Evolutionary conservation across 345 rosid species (phyloP).

Genomic region (Abelmoschus esculentus): DNA sequence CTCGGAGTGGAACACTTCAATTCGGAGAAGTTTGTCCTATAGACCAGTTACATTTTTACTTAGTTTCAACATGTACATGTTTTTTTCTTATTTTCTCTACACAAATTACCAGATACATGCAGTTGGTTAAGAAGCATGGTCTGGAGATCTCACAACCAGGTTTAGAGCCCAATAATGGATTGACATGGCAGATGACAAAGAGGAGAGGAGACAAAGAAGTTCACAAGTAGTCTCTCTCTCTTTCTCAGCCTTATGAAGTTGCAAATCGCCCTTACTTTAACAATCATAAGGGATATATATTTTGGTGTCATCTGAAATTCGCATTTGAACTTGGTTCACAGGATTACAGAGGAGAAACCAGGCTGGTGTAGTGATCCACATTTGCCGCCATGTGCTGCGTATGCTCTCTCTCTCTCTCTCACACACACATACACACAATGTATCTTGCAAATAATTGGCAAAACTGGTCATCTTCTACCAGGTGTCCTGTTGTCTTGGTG

Average conservation of each 20-base stretch:
- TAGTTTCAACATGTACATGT: slow-evolving; percentile 2
- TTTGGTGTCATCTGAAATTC: not conserved
- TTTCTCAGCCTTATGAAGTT: not conserved
- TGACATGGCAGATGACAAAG: slow-evolving; percentile 98
- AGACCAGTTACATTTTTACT: slow-evolving; percentile 7
- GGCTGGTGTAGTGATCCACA: slow-evolving; percentile 86
- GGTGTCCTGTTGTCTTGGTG: not conserved
- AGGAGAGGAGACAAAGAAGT: slow-evolving; percentile 85
- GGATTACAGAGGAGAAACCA: slow-evolving; percentile 73
- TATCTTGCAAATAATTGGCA: not conserved
- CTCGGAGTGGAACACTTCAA: slow-evolving; percentile 89
- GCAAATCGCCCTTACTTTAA: not conserved
- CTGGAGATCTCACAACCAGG: slow-evolving; percentile 96
- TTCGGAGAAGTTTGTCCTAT: slow-evolving; percentile 50
- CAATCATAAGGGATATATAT: not conserved
- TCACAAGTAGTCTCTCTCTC: slow-evolving; percentile 61
- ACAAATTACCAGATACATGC: slow-evolving; percentile 51
- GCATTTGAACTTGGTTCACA: slow-evolving; percentile 26
- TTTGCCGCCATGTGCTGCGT: slow-evolving; percentile 98
- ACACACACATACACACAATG: not conserved
- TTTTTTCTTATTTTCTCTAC: slow-evolving; percentile 14
- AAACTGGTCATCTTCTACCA: not conserved
- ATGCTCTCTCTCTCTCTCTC: slow-evolving; percentile 11
- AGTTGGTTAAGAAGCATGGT: slow-evolving; percentile 80
- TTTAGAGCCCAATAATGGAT: slow-evolving; percentile 84